These are phyloP conservation scores for Naematelia encephala DNA, from an alignment of 768 basidiomycete species.

Conservation along the genomic window DNA sequence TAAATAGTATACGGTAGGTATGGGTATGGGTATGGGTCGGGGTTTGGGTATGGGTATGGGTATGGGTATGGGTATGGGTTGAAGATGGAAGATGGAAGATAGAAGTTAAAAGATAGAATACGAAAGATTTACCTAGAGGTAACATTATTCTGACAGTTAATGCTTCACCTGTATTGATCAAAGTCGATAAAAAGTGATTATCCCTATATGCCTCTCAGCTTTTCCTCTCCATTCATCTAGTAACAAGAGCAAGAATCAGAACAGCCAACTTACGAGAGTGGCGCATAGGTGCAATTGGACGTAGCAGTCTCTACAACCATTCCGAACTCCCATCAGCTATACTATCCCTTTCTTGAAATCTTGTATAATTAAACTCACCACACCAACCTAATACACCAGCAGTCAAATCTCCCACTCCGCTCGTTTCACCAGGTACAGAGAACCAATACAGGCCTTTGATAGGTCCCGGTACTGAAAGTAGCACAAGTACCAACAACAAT, in stretches of 20 bases:
- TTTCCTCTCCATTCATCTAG: too few species aligned
- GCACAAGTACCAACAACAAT: conserved; percentile 44
- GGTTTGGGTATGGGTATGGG: background rate
- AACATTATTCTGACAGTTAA: conserved; percentile 45
- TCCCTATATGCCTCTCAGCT: conserved; percentile 34
- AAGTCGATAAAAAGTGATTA: conserved; percentile 32
- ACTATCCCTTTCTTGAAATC: background rate
- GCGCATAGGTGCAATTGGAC: conserved; percentile 48
- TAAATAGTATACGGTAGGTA: too few species aligned
- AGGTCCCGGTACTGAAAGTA: conserved; percentile 49
- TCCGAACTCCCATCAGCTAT: conserved; percentile 9
- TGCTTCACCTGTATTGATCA: conserved; percentile 44
- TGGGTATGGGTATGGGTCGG: too few species aligned
- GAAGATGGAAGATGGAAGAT: background rate
- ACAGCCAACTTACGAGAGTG: conserved; percentile 32
- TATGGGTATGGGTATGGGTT: background rate
- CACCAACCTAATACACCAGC: conserved; percentile 49
- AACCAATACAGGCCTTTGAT: conserved; percentile 50
- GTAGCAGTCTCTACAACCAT: conserved; percentile 26
- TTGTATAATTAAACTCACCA: too few species aligned
- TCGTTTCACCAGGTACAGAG: conserved; percentile 23
- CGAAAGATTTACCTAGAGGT: conserved; percentile 33
- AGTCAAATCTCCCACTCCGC: conserved; percentile 16
- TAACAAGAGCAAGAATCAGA: background rate
- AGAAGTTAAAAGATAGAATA: background rate